phyloP scores from a whole-genome alignment of 2,329 filamentous ascomycete species.

The Botrytis hyacinthi region DNA sequence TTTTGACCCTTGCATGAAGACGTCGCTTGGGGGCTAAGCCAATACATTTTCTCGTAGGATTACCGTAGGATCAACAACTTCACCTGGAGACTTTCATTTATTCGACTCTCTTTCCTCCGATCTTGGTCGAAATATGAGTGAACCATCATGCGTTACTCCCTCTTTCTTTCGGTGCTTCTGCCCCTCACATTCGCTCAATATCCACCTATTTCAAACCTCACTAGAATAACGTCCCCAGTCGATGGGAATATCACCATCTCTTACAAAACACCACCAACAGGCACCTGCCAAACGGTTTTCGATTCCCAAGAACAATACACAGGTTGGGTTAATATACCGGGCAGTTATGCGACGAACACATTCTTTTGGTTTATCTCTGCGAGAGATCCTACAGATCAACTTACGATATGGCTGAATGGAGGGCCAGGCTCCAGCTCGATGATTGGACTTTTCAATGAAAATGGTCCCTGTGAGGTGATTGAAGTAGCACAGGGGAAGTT shows the following conservation, averaged over 20 bases:
- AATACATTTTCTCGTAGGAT: constrained; percentile 6
- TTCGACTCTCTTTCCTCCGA: constrained; percentile 21
- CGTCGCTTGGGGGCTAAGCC: constrained; percentile 1
- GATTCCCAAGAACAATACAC: constrained; percentile 65
- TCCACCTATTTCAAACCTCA: constrained; percentile 46
- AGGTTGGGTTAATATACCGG: constrained; percentile 65
- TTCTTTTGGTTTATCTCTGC: constrained; percentile 51
- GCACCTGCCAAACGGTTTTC: constrained; percentile 65
- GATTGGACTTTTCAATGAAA: constrained; percentile 61
- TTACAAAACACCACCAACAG: constrained; percentile 60
- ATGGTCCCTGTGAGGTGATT: constrained; percentile 54
- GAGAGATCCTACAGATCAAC: constrained; percentile 47
- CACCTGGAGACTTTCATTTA: background rate
- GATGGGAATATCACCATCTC: constrained; percentile 63
- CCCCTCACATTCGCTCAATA: constrained; percentile 38
- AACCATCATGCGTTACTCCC: constrained; percentile 33
- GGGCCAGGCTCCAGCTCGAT: constrained; percentile 65
- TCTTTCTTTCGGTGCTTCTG: constrained; percentile 29
- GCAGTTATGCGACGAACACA: constrained; percentile 49
- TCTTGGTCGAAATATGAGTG: constrained; percentile 32
- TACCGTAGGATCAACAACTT: constrained; percentile 14
- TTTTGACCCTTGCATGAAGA: constrained; percentile 13
- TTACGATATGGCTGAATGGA: constrained; percentile 66
- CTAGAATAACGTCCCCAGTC: constrained; percentile 59
- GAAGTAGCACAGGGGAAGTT: constrained; percentile 49